Base-by-base conservation (phyloP, 2,329 filamentous ascomycete species). In the Aspergillus neoniger region DNA sequence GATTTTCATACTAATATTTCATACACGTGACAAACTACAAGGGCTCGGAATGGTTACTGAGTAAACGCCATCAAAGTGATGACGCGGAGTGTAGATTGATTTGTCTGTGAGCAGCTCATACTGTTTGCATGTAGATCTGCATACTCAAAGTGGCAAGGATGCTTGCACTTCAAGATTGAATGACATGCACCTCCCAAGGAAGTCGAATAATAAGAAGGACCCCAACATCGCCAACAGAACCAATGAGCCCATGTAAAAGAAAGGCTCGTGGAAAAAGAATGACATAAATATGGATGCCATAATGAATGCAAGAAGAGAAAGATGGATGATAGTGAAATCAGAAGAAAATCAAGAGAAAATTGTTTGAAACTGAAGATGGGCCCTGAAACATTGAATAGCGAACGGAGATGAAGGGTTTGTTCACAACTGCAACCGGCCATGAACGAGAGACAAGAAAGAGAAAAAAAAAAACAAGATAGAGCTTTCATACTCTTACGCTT, bases 401-500 rank as follows among this genome's bases (percentile, higher is more conserved):
- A 69, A 67, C 53, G 61, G 47, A 53, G 43, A 50, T 67, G 60
- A 67, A 68, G 65, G 50, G 64, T 68, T 58, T 62, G 65, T 69
- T 64, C 64, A 65, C 63, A 63, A 61, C 62, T 61, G 67, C 65
- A 71, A 71, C 63, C 64, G 63, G 65, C 69, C 68, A 69, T 71
- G 54, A 76, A 73, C 43, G 73, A 76, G 69, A 63, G 72, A 72
- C 70, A 70, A 65, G 58, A 59, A 56, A 61, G 66, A 62, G 57
- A 63, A 41, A 59, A 54, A 61, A 66, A 4, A 7, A 63, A 59
- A 63, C 47, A 57, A 58, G 55, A 53, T 57, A 69, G 64, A 69
- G 68, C 63, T 65, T 49, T 74, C 69, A 66, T 71, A 71, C 71
- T 70, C 72, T 70, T 68, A 71, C 63, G 65, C 66, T 69, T 62